phyloP scores from a whole-genome alignment of 345 rosid species.

The Salix suchowensis region DNA sequence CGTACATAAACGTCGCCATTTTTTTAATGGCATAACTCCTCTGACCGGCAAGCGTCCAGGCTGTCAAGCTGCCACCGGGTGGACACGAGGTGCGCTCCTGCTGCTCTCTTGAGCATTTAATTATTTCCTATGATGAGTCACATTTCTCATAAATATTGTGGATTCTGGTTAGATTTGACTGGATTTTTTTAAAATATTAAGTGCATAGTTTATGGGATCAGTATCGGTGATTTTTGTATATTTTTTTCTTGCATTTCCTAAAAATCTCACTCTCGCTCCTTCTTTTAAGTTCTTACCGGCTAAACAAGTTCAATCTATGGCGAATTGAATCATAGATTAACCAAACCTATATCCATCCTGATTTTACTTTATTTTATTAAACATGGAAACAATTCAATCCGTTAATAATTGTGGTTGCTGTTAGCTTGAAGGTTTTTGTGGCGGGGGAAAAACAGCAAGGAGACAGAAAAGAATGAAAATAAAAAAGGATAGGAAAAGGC shows the following conservation, averaged over 20 bases:
- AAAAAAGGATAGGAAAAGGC: neutral
- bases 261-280: neutral
- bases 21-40: neutral
- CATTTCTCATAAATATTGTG: neutral
- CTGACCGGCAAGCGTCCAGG: neutral
- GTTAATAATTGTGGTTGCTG: too few species aligned
- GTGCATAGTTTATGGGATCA: neutral
- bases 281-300: neutral
- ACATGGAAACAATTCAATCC: too few species aligned
- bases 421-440: too few species aligned
- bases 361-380: too few species aligned
- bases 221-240: too few species aligned
- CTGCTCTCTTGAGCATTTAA: constrained; percentile 1
- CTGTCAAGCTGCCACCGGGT: constrained; percentile 6
- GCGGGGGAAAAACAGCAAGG: neutral
- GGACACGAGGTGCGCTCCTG: neutral
- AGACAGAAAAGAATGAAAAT: neutral
- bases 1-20: too few species aligned
- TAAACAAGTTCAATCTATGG: neutral
- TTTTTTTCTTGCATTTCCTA: too few species aligned
- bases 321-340: too few species aligned
- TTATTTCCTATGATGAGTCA: neutral
- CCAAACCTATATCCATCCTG: too few species aligned
- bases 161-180: neutral
- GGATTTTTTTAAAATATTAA: neutral